Evolutionary conservation across 805 yeast genomes (phyloP).

Genomic region (Ogataea henricii): DNA sequence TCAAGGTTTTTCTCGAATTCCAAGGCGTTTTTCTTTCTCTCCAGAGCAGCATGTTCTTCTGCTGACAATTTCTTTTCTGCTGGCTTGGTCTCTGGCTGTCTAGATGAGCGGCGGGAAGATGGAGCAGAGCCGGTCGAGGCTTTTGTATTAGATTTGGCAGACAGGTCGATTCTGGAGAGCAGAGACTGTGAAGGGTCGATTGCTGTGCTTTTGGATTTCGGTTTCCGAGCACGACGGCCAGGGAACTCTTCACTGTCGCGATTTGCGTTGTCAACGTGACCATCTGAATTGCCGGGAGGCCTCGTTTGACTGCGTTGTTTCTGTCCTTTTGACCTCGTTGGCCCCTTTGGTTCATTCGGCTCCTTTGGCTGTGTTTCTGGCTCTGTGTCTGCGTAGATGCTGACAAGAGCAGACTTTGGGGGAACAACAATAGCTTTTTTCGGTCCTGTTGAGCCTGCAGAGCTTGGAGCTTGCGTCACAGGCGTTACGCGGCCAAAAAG

Average conservation of each 20-base stretch:
- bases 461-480: background rate
- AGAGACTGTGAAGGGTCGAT: constrained; percentile 1
- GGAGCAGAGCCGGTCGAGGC: background rate
- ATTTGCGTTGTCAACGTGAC: too few relatives aligned
- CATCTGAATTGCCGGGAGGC: background rate
- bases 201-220: constrained; percentile 4
- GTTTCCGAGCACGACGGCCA: background rate
- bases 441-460: background rate
- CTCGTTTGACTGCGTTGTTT: constrained; percentile 3
- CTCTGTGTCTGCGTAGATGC: constrained; percentile 5
- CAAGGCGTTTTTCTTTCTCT: constrained; percentile 18
- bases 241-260: background rate
- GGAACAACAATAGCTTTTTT: background rate
- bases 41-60: constrained; percentile 4
- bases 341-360: background rate
- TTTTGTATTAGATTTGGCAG: background rate
- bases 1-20: constrained; percentile 20
- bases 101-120: background rate
- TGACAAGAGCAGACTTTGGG: background rate
- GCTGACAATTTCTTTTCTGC: background rate
- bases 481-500: constrained; percentile 2
- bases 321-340: background rate
- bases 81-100: background rate
- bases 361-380: constrained; percentile 6
- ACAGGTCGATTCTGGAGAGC: constrained; percentile 7